Base-by-base conservation (phyloP, 139 green algal species). In the Picocystis salinarum region DNA sequence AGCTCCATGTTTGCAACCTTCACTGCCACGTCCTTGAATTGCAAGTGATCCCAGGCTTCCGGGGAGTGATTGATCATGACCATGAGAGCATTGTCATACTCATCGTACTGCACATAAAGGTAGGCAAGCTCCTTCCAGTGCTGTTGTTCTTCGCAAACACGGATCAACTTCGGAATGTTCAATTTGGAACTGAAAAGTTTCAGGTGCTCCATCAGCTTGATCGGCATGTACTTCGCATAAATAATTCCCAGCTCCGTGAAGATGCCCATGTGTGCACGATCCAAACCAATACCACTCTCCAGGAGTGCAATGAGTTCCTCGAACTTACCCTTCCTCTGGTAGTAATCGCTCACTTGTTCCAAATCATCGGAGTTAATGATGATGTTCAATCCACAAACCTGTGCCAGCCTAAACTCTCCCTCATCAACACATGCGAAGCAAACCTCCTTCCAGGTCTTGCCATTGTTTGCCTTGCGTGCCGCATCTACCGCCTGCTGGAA, bases 191-290 rank as follows among this genome's bases (percentile, higher is more conserved):
- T 69, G 64, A 96, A 98, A 2, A 98, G 82, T 70, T 96, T 96
- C 19, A 98, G 72, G 71, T 98, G 88, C 75, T 98, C 88, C 83
- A 95, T 93, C 33, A 98, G 71, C 68, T 88, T 87, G 46, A 83
- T 75, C 5, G 66, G 66, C 9, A 66, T 55, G 67, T 74, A 91
- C 50, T 75, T 76, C 12, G 82, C 82, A 52, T 92, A 93, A 24
- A 91, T 53, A 22, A 75, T 70, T 50, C 83, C 83, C 42, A 98
- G 73, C 69, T 96, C 88, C 4, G 88, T 99, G 71, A 96, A 99
- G 72, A 99, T 96, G 56, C 88, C 88, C 87, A 96, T 99, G 70
- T 99, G 88, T 3, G 87, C 85, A 22, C 87, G 77, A 58, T 99
- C 88, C 56, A 96, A 64, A 17, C 88, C 88, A 48, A 99, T 85